These are phyloP conservation scores for Rosa lucieae DNA, from an alignment of 306 rosid genomes.

Conservation along the genomic window DNA sequence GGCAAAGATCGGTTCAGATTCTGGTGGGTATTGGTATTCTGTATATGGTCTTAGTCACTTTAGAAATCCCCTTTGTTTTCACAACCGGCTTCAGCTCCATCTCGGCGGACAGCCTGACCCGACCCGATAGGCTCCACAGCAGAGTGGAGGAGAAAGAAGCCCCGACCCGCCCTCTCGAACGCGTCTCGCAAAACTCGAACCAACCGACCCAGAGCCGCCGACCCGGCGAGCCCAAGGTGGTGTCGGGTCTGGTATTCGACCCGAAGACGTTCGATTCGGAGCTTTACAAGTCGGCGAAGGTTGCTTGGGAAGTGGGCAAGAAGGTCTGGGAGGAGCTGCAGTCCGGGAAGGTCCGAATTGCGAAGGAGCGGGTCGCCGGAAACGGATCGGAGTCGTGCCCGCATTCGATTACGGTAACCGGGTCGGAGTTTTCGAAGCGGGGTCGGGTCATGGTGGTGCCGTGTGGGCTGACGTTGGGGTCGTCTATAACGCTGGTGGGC, in stretches of 20 bases:
- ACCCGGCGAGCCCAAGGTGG: conserved; percentile 23
- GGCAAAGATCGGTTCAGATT: conserved; percentile 74
- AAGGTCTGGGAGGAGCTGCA: conserved; percentile 54
- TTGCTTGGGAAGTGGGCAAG: conserved; percentile 58
- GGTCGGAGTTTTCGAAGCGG: conserved; percentile 45
- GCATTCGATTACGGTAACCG: conserved; percentile 53
- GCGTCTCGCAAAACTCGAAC: conserved; percentile 41
- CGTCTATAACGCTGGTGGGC: conserved; percentile 76
- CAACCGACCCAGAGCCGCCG: conserved; percentile 47
- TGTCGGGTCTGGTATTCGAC: conserved; percentile 55
- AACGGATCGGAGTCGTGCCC: conserved; percentile 53
- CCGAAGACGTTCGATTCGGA: conserved; percentile 49
- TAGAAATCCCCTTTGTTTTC: conserved; percentile 79
- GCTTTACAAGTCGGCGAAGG: conserved; percentile 55
- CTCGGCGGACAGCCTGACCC: conserved; percentile 41
- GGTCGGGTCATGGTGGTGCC: conserved; percentile 66
- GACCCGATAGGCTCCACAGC: conserved; percentile 38
- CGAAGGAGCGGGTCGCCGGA: conserved; percentile 11
- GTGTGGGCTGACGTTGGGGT: conserved; percentile 89
- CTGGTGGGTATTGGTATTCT: conserved; percentile 50
- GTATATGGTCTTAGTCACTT: conserved; percentile 52
- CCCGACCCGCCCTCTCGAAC: conserved; percentile 58
- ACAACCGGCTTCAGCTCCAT: conserved; percentile 40
- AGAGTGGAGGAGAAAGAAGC: conserved; percentile 52
- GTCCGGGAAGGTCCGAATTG: conserved; percentile 34